Base-by-base conservation (phyloP, 1,139 yeast genomes). In the Casaregolazyma suthepensis region DNA sequence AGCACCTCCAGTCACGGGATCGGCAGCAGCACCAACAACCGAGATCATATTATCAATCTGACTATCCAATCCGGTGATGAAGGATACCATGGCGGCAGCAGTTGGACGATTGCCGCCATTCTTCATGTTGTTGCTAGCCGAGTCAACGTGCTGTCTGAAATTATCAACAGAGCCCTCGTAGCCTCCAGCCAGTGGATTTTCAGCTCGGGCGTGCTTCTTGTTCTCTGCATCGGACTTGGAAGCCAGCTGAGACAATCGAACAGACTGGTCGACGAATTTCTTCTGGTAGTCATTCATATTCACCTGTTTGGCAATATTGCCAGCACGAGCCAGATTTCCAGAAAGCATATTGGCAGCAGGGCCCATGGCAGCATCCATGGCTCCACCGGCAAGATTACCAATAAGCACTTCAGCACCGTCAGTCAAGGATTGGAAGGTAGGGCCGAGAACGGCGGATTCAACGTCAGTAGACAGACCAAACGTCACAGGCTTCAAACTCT, bases 1-100 rank as follows among this genome's bases (percentile, higher is more conserved):
- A 26, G 40, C 46, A 18, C 26, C 45, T 18, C 26, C 26, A n/a
- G 44, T 19, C 23, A 37, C 23, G 19, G 43, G 19, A 23, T 37
- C 44, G 9, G 63, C 54, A 5, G 60, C 60, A 31, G 62, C 56
- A 22, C 62, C 58, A 45, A 64, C 53, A 26, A 59, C 51, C 3
- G 64, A 67, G 45, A 68, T 59, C 5, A 63, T 47, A 52, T 63
- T 64, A 53, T 69, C 71, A 52, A 68, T 61, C 57, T 69, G 72
- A 18, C 68, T 64, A 55, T 68, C 71, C 26, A 67, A 54, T 23
- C 70, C 71, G 18, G 68, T 59, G 47, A 68, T 59, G 43, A 61
- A 55, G 50, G 63, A 60, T 43, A 62, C 57, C 12, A 66, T 54
- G 2, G 57, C 58, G 13, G 64, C 64, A 40, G 63, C 52, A 35